Evolutionary conservation across 495 filamentous ascomycete genomes (phyloP).

Genomic region (Lichenothelia convexa): DNA sequence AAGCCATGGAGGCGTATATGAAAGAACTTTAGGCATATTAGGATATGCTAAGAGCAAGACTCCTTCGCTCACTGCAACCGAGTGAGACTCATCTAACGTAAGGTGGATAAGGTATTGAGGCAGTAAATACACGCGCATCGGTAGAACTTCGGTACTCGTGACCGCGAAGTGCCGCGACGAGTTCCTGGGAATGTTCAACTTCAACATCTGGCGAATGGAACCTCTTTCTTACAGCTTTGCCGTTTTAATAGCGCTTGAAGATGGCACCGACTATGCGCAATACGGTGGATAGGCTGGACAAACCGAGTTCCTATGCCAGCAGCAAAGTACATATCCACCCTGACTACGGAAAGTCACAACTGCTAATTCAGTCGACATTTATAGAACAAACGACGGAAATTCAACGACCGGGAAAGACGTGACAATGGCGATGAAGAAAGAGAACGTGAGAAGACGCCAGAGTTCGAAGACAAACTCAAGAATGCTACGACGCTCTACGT

Average conservation of each 20-base stretch:
- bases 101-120: too few relatives aligned
- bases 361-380: conserved; percentile 1
- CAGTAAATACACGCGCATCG: too few relatives aligned
- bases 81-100: too few relatives aligned
- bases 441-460: conserved; percentile 26
- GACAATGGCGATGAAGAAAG: conserved; percentile 35
- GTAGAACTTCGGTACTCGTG: too few relatives aligned
- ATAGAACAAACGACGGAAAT: conserved; percentile 51
- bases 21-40: conserved; percentile 61
- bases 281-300: conserved; percentile 75
- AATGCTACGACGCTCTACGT: conserved; percentile 93
- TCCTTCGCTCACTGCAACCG: too few relatives aligned
- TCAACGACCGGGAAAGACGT: conserved; percentile 30
- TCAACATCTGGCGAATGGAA: too few relatives aligned
- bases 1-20: conserved; percentile 71
- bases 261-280: conserved; percentile 20
- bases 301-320: conserved; percentile 72
- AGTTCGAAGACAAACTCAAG: conserved; percentile 48
- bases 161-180: too few relatives aligned
- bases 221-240: too few relatives aligned
- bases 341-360: neutral
- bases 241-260: neutral
- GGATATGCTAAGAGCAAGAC: too few relatives aligned
- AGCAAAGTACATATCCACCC: conserved; percentile 39
- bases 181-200: too few relatives aligned